phyloP scores from a whole-genome alignment of 768 basidiomycete genomes.

The Kwoniella bestiolae region DNA sequence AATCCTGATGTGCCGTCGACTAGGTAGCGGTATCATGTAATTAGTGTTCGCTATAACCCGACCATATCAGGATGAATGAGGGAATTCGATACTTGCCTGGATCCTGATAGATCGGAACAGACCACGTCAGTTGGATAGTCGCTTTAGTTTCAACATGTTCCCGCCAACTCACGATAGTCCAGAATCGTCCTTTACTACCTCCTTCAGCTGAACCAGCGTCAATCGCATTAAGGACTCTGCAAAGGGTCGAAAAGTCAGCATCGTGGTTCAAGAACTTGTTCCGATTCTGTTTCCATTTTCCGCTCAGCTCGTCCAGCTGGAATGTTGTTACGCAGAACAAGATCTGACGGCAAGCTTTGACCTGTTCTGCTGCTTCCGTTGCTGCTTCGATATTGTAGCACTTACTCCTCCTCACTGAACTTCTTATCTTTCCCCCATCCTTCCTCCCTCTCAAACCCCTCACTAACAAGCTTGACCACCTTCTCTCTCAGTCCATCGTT shows the following conservation, averaged over 20 bases:
- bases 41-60: neutral
- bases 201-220: slow-evolving; percentile 73
- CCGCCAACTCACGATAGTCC: slow-evolving; percentile 54
- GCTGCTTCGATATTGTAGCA: too few species aligned
- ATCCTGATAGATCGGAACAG: slow-evolving; percentile 2
- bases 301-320: neutral
- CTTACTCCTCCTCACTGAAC: slow-evolving; percentile 48
- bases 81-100: slow-evolving; percentile 23
- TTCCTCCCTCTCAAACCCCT: slow-evolving; percentile 67
- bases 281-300: neutral
- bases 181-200: slow-evolving; percentile 65
- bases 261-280: neutral
- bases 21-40: slow-evolving; percentile 68
- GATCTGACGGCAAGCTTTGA: too few species aligned
- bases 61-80: neutral
- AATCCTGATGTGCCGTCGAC: slow-evolving; percentile 96
- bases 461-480: slow-evolving; percentile 81
- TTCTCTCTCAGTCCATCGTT: slow-evolving; percentile 65
- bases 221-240: slow-evolving; percentile 77
- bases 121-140: slow-evolving; percentile 6
- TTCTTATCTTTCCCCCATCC: slow-evolving; percentile 46
- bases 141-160: neutral
- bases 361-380: too few species aligned
- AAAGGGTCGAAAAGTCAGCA: neutral
- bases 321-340: too few species aligned